Conservation (phyloP, 345 rosid species). For the Euphorbia lathyris region DNA sequence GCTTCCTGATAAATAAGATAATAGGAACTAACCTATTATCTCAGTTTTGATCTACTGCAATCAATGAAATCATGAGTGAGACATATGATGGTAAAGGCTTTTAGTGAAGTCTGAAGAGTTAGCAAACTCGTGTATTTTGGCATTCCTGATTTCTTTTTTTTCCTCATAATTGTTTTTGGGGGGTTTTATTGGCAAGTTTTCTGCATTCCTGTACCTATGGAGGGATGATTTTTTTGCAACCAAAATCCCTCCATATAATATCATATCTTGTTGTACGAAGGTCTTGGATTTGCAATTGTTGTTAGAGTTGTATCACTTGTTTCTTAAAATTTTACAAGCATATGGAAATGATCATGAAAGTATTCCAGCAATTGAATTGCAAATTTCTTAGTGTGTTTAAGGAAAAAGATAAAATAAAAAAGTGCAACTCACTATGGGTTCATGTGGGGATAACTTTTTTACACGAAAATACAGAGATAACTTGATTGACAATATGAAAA, state of each 20-base stretch:
- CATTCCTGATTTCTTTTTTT: neutral
- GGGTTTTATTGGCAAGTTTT: neutral
- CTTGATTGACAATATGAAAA: too few relatives aligned
- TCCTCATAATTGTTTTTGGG: neutral
- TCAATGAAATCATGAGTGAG: too few relatives aligned
- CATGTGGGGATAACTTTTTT: too few relatives aligned
- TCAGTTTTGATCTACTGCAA: constrained; percentile 9
- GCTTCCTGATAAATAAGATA: constrained; percentile 37
- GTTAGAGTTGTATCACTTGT: neutral
- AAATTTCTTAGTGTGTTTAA: too few relatives aligned
- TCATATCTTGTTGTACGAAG: neutral
- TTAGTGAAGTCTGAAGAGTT: neutral
- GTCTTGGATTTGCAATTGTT: neutral
- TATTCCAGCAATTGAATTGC: neutral
- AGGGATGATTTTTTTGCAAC: neutral
- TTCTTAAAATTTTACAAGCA: neutral
- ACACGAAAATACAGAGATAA: too few relatives aligned
- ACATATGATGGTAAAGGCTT: too few relatives aligned
- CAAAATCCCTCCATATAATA: neutral
- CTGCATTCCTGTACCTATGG: too few relatives aligned
- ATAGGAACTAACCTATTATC: neutral
- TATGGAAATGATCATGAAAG: neutral
- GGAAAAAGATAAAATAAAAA: too few relatives aligned
- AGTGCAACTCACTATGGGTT: too few relatives aligned
- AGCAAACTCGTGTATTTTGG: neutral